Base-by-base conservation (phyloP, 371 early-diverging fungal genomes). In the Batrachochytrium dendrobatidis region DNA sequence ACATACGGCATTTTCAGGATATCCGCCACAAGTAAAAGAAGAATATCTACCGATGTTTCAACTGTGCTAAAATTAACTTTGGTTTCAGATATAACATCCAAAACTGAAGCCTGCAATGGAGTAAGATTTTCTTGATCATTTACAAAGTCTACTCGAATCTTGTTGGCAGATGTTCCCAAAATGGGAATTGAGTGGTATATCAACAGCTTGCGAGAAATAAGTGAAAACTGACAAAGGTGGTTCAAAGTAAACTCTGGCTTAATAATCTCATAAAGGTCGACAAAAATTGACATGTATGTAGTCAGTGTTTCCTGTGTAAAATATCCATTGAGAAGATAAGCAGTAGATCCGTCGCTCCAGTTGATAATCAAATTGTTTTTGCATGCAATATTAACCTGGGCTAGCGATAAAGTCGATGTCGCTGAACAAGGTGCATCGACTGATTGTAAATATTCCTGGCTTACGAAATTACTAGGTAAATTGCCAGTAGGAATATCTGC, bases 241-340 rank as follows among this genome's bases (percentile, higher is more conserved):
- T 68, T 68, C 17, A 86, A 51, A 2, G 71, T 64, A 53, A 85
- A 82, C 7, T 65, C 66, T 26, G 58, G 17, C 4, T 67, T 49
- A 24, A 89, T 82, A 20, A 80, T 70, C 1, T 66, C 69, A 54
- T 86, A 83, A 6, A 93, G 74, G 18, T 84, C 83, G 1, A 71
- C 69, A 63, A 91, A 83, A 53, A 84, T 75, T 22, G 68, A 64
- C 48, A 87, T 75, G 57, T 81, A 86, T 3, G 84, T 75, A 3
- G 83, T 83, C 28, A 94, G 69, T 1, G 85, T 84, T 25, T 92
- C 91, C 66, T 91, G 92, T 0, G 86, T 85, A 55, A 91, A 86
- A 18, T 68, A 74, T 10, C 79, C 79, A 39, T 71, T 71, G 17
- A 74, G 31, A 8, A 66, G 31, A n/a, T 34, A 34, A 0, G 63